Evolutionary conservation across 2,329 filamentous ascomycete species (phyloP), one percentile per base, ranked within the genome.

Genomic region (Pyricularia grisea): DNA sequence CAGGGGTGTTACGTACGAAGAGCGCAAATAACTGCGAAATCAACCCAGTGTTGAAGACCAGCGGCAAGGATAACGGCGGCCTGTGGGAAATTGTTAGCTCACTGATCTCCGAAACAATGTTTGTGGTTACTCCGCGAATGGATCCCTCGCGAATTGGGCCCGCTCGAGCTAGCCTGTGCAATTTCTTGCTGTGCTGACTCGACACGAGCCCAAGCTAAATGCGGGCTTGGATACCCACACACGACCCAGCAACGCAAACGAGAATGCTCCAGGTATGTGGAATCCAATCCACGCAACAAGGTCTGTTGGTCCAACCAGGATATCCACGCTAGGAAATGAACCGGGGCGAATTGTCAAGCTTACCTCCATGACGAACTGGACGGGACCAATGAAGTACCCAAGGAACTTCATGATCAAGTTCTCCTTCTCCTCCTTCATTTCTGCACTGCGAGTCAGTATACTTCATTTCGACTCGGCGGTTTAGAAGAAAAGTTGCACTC

Each of bases 361-460:
- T 79, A 90, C 90, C 88, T 94, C 92, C 93, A 97, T 97, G 78
- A 97, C 93, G 80, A 94, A 94, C 79, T 96, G 93, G 73, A 97
- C 94, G 28, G 93, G 93, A 73, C 93, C 93, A 69, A 95, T 83
- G 79, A 96, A 96, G 83, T 92, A 95, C 74, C 86, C 84, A 75
- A 88, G 80, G 80, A 97, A 96, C 84, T 96, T 95, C 76, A 95
- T 85, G 71, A 94, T 80, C 70, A 93, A 76, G 76, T 94, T 96
- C 81, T 93, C 90, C 81, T 93, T 93, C 83, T 94, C 91, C 81
- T 96, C 92, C 81, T 92, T 74, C 68, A 67, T 69, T 50, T 69
- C 67, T 64, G 31, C 67, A 65, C 25, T 65, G 50, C 17, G 42
- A 55, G 60, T 71, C 69, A 72, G 71, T 58, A 69, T 68, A 60